Evolutionary conservation across 345 rosid genomes (phyloP).

Genomic region (Murraya paniculata): DNA sequence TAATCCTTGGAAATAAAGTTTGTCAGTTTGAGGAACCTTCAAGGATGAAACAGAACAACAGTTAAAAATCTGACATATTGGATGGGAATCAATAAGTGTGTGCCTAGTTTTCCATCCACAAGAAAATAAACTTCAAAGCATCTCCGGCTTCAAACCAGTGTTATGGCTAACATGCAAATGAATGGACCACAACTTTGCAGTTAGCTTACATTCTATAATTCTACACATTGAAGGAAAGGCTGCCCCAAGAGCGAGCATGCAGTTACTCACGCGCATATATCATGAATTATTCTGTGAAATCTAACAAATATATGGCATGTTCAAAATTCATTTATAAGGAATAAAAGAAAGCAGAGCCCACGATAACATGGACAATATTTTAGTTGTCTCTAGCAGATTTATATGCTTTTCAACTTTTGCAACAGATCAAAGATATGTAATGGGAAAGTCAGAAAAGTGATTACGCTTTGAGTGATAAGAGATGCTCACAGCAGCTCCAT

Average conservation of each 20-base stretch:
- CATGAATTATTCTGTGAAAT: not conserved
- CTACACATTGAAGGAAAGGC: not conserved
- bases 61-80: too few species aligned
- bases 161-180: not conserved
- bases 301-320: not conserved
- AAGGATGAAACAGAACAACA: not conserved
- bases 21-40: not conserved
- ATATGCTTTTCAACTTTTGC: not conserved
- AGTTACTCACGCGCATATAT: not conserved
- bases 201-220: not conserved
- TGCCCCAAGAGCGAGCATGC: not conserved
- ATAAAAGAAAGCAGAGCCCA: not conserved
- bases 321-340: not conserved
- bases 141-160: not conserved
- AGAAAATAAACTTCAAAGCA: not conserved
- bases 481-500: constrained; percentile 97
- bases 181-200: not conserved
- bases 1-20: not conserved
- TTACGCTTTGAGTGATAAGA: constrained; percentile 80
- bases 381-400: not conserved
- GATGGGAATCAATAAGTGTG: too few species aligned
- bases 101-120: not conserved
- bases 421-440: not conserved
- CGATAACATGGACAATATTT: not conserved
- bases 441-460: constrained; percentile 4